These are phyloP conservation scores for Corniculantispora saksenae DNA, from an alignment of 2,329 filamentous ascomycete genomes.

Conservation along the genomic window DNA sequence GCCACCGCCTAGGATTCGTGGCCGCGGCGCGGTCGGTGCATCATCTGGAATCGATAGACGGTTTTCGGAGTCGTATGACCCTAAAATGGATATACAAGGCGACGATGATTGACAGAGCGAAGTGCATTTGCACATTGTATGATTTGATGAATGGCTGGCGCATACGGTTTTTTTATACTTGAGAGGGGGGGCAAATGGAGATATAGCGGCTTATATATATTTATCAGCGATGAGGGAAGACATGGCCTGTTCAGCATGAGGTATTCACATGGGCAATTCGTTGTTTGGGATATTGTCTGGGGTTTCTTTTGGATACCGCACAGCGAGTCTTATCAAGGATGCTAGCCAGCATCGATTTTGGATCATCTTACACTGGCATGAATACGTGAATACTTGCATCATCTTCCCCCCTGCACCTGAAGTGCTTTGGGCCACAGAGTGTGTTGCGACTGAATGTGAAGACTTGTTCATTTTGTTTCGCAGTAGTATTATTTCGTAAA, in stretches of 20 bases:
- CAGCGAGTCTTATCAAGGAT: neutral
- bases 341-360: neutral
- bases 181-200: no score
- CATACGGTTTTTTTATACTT: neutral
- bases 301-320: neutral
- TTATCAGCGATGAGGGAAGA: neutral
- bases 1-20: conserved; percentile 59
- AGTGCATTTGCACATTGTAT: neutral
- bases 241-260: neutral
- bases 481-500: no score
- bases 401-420: no score
- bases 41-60: conserved; percentile 74
- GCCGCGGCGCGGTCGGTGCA: conserved; percentile 66
- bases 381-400: neutral
- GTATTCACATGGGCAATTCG: neutral
- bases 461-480: neutral
- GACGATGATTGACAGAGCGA: conserved; percentile 41
- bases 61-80: conserved; percentile 69
- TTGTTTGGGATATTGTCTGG: neutral
- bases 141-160: neutral
- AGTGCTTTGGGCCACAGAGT: no score
- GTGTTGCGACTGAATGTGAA: no score
- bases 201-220: no score
- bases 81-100: conserved; percentile 55
- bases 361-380: neutral